Conservation (phyloP, 371 early-diverging fungal species). For the Mortierella sp. region DNA sequence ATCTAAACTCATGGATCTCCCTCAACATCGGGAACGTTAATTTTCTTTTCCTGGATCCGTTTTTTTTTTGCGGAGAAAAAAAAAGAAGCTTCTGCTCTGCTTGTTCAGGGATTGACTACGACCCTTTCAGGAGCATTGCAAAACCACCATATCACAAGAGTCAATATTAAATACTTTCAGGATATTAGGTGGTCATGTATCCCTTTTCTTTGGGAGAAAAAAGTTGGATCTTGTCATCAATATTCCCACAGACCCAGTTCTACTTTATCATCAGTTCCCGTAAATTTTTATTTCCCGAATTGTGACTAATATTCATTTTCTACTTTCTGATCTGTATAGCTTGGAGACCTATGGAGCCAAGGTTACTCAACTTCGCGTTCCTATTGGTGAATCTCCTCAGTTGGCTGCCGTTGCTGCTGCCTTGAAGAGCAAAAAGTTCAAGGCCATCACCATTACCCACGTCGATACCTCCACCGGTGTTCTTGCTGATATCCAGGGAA, state of each 20-base stretch:
- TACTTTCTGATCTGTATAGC: conserved; percentile 57
- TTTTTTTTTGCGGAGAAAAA: conserved; percentile 13
- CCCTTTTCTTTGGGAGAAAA: not conserved
- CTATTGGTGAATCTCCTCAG: conserved; percentile 76
- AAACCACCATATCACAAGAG: not conserved
- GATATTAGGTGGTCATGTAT: not conserved
- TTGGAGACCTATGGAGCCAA: conserved; percentile 90
- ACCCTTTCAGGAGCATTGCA: not conserved
- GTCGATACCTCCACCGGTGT: conserved; percentile 98
- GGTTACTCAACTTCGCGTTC: conserved; percentile 78
- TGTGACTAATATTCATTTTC: conserved; percentile 2
- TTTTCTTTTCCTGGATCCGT: conserved; percentile 23
- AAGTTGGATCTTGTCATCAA: not conserved
- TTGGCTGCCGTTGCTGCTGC: conserved; percentile 68
- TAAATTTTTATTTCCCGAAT: not conserved
- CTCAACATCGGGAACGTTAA: not conserved
- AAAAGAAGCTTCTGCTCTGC: not conserved
- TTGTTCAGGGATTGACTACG: not conserved
- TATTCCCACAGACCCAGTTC: not conserved
- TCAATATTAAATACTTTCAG: not conserved
- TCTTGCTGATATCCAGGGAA: conserved; percentile 82
- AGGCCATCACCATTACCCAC: conserved; percentile 93
- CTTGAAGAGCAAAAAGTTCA: conserved; percentile 73
- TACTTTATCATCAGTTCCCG: not conserved
- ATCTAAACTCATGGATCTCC: not conserved